Percentiles rank a stretch among this genome's conserved stretches.
Conservation (phyloP, 805 yeast genomes). For the Candida arabinofermentans region DNA sequence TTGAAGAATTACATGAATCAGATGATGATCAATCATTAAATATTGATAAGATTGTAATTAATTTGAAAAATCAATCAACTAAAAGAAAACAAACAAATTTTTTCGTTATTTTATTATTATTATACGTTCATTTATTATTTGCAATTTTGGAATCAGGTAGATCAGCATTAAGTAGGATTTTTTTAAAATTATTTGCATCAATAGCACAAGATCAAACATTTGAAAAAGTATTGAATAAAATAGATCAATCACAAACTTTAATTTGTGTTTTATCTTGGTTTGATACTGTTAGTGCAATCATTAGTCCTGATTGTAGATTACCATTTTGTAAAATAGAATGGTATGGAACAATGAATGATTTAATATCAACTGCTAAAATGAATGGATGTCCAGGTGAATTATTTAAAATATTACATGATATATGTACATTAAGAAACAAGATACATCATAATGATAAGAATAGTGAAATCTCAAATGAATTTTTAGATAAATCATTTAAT, state of each 20-base stretch:
- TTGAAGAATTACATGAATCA: constrained; percentile 9
- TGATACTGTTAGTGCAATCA: constrained; percentile 53
- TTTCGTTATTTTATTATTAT: constrained; percentile 45
- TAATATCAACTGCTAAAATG: constrained; percentile 46
- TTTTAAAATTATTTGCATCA: constrained; percentile 45
- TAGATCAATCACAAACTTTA: constrained; percentile 45
- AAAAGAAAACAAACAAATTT: constrained; percentile 37
- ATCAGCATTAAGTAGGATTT: constrained; percentile 46
- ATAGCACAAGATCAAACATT: constrained; percentile 46
- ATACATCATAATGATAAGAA: constrained; percentile 5
- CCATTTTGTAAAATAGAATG: constrained; percentile 51
- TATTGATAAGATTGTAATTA: constrained; percentile 33
- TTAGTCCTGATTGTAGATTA: constrained; percentile 52
- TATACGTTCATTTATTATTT: constrained; percentile 52
- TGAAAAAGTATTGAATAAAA: constrained; percentile 37
- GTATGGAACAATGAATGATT: constrained; percentile 44
- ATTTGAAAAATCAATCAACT: constrained; percentile 35
- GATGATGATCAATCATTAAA: constrained; percentile 16
- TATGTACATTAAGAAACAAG: constrained; percentile 35
- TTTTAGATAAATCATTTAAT: constrained; percentile 17
- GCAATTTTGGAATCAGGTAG: constrained; percentile 53
- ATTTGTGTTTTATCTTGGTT: constrained; percentile 56
- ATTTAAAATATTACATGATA: constrained; percentile 41
- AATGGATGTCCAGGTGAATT: constrained; percentile 63
- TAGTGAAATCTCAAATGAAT: not conserved